Base-by-base conservation (phyloP, 2,329 filamentous ascomycete species). In the Fusarium sp. region DNA sequence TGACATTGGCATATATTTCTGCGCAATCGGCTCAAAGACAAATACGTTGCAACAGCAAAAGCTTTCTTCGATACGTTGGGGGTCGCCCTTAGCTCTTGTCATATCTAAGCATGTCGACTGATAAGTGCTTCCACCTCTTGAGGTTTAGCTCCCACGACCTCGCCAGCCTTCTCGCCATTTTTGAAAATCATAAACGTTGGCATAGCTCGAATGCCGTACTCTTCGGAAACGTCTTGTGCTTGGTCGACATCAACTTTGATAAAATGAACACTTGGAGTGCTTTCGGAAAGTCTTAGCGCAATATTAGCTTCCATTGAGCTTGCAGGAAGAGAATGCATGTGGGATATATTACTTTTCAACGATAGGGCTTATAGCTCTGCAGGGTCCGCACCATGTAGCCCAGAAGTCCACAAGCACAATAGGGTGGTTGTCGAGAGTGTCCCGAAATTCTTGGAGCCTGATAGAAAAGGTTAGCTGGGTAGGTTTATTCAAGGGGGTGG, bases 351-450 rank as follows among this genome's bases (percentile, higher is more conserved):
- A 63, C 43, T 24, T 40, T 7, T 54, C 63, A 9, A 62, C 7
- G 0, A 56, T 4, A 0, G 63, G 63, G 13, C 51, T 55, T 8
- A 67, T 62, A 0, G 39, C 6, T 33, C 39, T 44, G 19, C 62
- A 66, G 19, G 62, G 62, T 2, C 56, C 51, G 11, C 62, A 67
- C 63, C 63, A 66, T 13, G 37, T 6, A 2, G 62, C 62, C 49
- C 41, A 67, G 7, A 28, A 65, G 20, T 67, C 63, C 5, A 43
- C 55, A 1, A 62, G 3, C 15, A 55, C 56, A 4, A 15, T 4
- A 10, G 4, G 1, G 10, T 66, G 10, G 0, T 26, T 49, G 6
- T 14, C n/a, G 5, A 64, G 13, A 2, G 2, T 2, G 0, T 53
- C 20, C 2, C 5, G 11, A 5, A 50, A 43, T 10, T 33, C 37